phyloP scores from a whole-genome alignment of 495 filamentous ascomycete genomes.

The Xylaria scruposa region DNA sequence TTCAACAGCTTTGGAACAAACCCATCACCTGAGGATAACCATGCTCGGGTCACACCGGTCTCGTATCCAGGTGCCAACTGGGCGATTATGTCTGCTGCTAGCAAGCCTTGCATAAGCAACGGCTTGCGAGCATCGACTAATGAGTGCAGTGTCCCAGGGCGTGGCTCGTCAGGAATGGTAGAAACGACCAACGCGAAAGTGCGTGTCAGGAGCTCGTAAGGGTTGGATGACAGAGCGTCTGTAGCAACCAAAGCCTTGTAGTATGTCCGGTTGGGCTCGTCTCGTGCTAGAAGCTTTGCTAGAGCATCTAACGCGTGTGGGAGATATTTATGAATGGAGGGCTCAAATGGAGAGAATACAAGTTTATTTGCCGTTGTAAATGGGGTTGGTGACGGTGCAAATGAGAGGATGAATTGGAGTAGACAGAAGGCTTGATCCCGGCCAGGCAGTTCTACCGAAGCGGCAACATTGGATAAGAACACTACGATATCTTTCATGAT shows the following conservation, averaged over 20 bases:
- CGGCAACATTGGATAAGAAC: constrained; percentile 84
- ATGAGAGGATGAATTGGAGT: constrained; percentile 87
- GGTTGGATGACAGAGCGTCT: constrained; percentile 64
- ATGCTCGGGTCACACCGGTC: constrained; percentile 71
- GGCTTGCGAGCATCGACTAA: constrained; percentile 83
- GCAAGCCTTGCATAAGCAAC: constrained; percentile 85
- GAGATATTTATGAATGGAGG: constrained; percentile 82
- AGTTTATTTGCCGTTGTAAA: constrained; percentile 59
- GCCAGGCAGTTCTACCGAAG: constrained; percentile 79
- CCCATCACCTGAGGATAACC: constrained; percentile 85
- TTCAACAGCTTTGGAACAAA: constrained; percentile 81
- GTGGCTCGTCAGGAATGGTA: constrained; percentile 67
- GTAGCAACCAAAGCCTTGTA: constrained; percentile 81
- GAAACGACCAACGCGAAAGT: constrained; percentile 89
- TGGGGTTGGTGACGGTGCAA: constrained; percentile 76
- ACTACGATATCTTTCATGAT: constrained; percentile 96
- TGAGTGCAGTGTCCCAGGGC: constrained; percentile 56
- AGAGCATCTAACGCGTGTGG: constrained; percentile 87
- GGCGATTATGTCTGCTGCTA: constrained; percentile 88
- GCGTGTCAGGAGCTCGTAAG: constrained; percentile 84
- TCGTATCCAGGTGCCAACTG: constrained; percentile 76
- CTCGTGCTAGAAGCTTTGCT: constrained; percentile 89
- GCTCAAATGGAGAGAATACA: constrained; percentile 82
- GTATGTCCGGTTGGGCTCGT: constrained; percentile 87
- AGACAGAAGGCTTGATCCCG: constrained; percentile 88